These are phyloP conservation scores for Cladosporium sp. DNA, from an alignment of 2,329 filamentous ascomycete species.

Conservation along the genomic window DNA sequence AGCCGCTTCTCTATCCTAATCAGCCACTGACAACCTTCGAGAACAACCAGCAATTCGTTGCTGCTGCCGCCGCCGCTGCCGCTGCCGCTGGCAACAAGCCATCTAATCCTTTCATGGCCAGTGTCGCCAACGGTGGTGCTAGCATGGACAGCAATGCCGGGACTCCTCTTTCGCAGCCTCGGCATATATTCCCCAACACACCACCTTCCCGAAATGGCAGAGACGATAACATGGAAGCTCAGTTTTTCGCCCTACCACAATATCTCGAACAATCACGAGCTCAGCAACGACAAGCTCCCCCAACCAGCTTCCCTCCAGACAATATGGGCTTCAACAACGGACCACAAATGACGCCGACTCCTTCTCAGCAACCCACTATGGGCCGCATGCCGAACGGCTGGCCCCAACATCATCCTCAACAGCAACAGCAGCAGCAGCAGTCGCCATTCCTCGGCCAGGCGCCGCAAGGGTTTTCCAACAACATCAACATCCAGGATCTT, in stretches of 20 bases:
- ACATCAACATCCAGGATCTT: constrained; percentile 40
- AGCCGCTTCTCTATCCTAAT: constrained; percentile 78
- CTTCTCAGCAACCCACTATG: constrained; percentile 27
- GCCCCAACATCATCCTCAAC: constrained; percentile 21
- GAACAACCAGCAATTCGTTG: constrained; percentile 42
- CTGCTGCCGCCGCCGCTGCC: background rate
- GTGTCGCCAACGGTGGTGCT: background rate
- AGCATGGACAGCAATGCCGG: constrained; percentile 21
- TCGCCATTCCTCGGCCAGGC: constrained; percentile 24
- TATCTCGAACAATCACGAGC: constrained; percentile 61
- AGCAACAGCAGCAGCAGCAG: constrained; percentile 21
- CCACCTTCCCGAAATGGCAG: constrained; percentile 22
- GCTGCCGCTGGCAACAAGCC: constrained; percentile 21
- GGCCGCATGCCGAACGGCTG: constrained; percentile 28
- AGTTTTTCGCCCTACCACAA: constrained; percentile 69
- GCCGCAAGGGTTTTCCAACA: constrained; percentile 28
- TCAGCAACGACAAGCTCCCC: constrained; percentile 26
- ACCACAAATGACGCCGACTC: constrained; percentile 11
- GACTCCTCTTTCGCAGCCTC: constrained; percentile 11
- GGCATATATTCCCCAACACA: constrained; percentile 9
- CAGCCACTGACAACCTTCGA: constrained; percentile 66
- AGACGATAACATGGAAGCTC: constrained; percentile 67
- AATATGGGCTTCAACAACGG: background rate
- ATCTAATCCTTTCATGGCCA: constrained; percentile 13
- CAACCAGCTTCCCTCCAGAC: constrained; percentile 18